Base-by-base conservation (phyloP, 495 filamentous ascomycete species). In the Aspergillus diversus region DNA sequence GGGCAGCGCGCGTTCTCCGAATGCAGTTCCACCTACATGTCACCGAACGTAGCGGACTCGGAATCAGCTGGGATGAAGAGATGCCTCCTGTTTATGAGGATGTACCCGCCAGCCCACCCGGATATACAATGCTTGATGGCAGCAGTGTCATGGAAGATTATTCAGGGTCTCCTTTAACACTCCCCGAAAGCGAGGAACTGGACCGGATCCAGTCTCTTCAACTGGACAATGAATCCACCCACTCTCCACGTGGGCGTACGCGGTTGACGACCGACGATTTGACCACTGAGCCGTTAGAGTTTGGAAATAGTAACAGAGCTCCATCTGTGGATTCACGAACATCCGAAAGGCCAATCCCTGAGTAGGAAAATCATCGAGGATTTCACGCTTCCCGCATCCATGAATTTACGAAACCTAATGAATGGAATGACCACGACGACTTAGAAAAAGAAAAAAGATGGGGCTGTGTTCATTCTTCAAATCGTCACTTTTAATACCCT, bases 51-150 rank as follows among this genome's bases (percentile, higher is more conserved):
- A 84, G 84, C 16, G 95, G 96, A 3, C 81, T 98, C 56, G 95
- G 95, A 4, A 94, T 99, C 69, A 91, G 88, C 70, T 99, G 95
- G 95, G 95, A 99, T 61, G 92, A 97, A 75, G 95, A 99, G 77
- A 86, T 89, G 73, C 95, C 95, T 39, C 95, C 95, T 0, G 86
- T 94, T 69, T 99, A 99, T 71, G 90, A 95, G 77, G 91, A 98
- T 71, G 92, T 99, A 33, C 93, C 94, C 0, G 87, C 86, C 7
- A 91, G 89, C 50, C 95, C 95, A 35, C 95, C 95, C 0, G 84
- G 83, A 3, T 98, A 99, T 69, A 73, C 71, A n/a, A 76, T 71
- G 61, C 68, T 82, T 33, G 73, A 79, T 32, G 79, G 72, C 17
- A 54, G 59, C 58, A 76, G 77, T 58, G 63, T 70, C 31, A 80